Evolutionary conservation across 345 rosid species (phyloP).

Genomic region (Populus tremula): DNA sequence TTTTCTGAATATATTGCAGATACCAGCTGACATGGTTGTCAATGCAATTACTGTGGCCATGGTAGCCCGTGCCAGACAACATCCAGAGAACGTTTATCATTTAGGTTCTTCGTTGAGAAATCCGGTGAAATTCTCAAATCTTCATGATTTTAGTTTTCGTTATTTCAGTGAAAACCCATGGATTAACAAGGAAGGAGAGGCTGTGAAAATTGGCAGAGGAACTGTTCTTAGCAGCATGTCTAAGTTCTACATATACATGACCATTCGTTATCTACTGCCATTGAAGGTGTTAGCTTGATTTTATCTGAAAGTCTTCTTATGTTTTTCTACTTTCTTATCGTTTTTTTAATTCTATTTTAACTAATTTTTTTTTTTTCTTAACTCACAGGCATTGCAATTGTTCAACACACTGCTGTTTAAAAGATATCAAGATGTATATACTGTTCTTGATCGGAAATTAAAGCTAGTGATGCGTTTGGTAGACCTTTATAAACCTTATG

Average conservation of each 20-base stretch:
- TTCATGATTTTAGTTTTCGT: constrained; percentile 10
- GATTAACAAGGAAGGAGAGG: constrained; percentile 11
- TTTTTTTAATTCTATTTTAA: neutral
- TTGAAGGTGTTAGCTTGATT: constrained; percentile 8
- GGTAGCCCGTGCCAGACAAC: constrained; percentile 3
- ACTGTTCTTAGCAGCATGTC: neutral
- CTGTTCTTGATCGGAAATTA: constrained; percentile 13
- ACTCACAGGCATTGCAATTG: neutral
- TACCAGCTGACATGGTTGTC: constrained; percentile 30
- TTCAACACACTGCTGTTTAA: constrained; percentile 17
- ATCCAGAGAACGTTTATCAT: constrained; percentile 8
- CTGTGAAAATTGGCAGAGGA: neutral
- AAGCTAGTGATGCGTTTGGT: constrained; percentile 31
- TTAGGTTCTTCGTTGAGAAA: constrained; percentile 22
- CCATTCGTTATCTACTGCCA: constrained; percentile 12
- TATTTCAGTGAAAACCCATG: constrained; percentile 20
- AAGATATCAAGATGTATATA: constrained; percentile 7
- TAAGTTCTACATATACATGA: constrained; percentile 11
- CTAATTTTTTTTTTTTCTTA: neutral
- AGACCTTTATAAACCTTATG: constrained; percentile 38
- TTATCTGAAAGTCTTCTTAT: no score
- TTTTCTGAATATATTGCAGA: neutral
- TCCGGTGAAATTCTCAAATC: neutral
- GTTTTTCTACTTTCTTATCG: neutral
- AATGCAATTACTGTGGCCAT: constrained; percentile 14